phyloP scores from a whole-genome alignment of 106 monocot genomes.

The Phalaenopsis aphrodite region DNA sequence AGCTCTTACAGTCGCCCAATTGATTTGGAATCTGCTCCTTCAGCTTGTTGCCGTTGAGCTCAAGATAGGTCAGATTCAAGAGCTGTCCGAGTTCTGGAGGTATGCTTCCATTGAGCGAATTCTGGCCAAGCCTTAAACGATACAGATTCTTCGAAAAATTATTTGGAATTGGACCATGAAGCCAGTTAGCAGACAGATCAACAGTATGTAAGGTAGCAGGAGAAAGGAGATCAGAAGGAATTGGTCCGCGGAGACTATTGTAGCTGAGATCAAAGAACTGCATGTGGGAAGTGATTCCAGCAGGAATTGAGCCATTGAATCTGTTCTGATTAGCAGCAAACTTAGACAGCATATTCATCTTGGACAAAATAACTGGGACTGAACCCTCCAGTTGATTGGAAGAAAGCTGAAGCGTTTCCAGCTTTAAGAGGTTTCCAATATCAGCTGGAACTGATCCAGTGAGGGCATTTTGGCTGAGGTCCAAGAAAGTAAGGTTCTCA shows the following conservation, averaged over 20 bases:
- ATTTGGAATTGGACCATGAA: slow-evolving; percentile 6
- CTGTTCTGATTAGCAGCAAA: slow-evolving; percentile 12
- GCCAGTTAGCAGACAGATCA: background rate
- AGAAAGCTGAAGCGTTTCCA: slow-evolving; percentile 11
- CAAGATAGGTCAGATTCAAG: slow-evolving; percentile 7
- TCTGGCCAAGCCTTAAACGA: slow-evolving; percentile 8
- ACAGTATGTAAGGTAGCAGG: background rate
- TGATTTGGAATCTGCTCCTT: slow-evolving; percentile 18
- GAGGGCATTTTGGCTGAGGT: background rate
- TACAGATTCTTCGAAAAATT: background rate
- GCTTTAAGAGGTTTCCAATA: slow-evolving; percentile 9
- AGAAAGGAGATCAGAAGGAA: slow-evolving; percentile 6
- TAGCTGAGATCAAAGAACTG: slow-evolving; percentile 11
- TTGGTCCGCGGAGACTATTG: slow-evolving; percentile 1
- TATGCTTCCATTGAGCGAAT: background rate
- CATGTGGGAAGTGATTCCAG: background rate
- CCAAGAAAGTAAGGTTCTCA: slow-evolving; percentile 6
- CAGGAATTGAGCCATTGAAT: background rate
- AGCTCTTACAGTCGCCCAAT: slow-evolving; percentile 25
- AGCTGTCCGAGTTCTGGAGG: background rate
- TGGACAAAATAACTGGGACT: slow-evolving; percentile 2
- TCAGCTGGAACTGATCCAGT: slow-evolving; percentile 9
- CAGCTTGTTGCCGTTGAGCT: slow-evolving; percentile 10
- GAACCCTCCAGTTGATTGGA: slow-evolving; percentile 1
- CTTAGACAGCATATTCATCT: background rate